These are phyloP conservation scores for Colletotrichum cordylinicola DNA, from an alignment of 2,329 filamentous ascomycete genomes.

Conservation along the genomic window DNA sequence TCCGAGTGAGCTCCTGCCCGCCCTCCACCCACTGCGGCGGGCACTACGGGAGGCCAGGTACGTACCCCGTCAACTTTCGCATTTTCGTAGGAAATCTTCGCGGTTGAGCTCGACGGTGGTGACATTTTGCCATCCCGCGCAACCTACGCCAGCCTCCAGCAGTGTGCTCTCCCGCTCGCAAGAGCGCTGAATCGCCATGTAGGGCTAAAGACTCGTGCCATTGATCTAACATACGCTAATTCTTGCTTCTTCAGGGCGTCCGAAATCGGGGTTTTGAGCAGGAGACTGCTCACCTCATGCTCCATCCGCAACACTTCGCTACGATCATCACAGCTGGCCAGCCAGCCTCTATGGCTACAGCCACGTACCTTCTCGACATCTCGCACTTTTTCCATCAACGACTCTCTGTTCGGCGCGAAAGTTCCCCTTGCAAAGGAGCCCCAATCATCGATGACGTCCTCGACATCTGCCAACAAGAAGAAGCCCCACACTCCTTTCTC, in stretches of 20 bases:
- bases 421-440: neutral
- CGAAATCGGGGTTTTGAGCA: conserved; percentile 19
- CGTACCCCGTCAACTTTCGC: neutral
- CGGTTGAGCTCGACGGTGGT: neutral
- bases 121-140: neutral
- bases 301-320: neutral
- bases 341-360: conserved; percentile 1
- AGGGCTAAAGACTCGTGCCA: neutral
- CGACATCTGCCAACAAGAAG: neutral
- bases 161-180: neutral
- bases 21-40: neutral
- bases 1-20: conserved; percentile 3
- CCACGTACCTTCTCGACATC: conserved; percentile 7
- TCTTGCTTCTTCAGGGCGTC: conserved; percentile 8
- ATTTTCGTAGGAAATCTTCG: neutral
- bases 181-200: neutral
- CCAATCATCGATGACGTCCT: neutral
- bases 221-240: neutral
- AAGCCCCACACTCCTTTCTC: neutral
- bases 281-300: conserved; percentile 16
- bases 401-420: neutral
- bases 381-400: neutral
- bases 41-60: neutral
- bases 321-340: neutral
- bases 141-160: neutral